phyloP scores from a whole-genome alignment of 2,329 filamentous ascomycete species.

The Penicillium freii region DNA sequence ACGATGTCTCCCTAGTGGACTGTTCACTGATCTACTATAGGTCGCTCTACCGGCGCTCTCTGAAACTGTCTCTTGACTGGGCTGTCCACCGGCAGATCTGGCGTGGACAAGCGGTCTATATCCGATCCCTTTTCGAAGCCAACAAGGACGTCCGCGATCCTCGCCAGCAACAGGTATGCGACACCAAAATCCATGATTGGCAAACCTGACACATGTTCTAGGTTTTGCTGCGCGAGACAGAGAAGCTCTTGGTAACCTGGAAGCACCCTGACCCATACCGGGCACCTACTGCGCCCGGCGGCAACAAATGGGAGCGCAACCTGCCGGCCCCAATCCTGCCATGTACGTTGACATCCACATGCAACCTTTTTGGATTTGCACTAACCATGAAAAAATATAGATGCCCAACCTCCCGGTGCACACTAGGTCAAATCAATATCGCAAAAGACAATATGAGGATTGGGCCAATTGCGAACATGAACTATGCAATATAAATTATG shows the following conservation, averaged over 20 bases:
- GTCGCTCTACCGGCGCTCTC: conserved; percentile 80
- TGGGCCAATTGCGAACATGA: neutral
- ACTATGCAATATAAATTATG: neutral
- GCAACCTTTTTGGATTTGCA: neutral
- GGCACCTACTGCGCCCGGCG: conserved; percentile 87
- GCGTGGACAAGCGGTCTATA: conserved; percentile 94
- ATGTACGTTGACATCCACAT: conserved; percentile 58
- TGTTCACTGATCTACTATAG: conserved; percentile 43
- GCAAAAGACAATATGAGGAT: neutral
- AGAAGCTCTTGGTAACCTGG: conserved; percentile 85
- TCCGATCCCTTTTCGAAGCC: conserved; percentile 90
- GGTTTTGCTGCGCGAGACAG: conserved; percentile 82
- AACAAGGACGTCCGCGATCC: conserved; percentile 83
- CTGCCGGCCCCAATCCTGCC: conserved; percentile 75
- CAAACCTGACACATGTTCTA: conserved; percentile 40
- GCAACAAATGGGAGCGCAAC: conserved; percentile 96
- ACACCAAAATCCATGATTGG: neutral
- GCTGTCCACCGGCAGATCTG: conserved; percentile 87
- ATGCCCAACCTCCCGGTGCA: conserved; percentile 26
- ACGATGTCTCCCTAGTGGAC: conserved; percentile 3
- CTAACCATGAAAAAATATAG: conserved; percentile 13
- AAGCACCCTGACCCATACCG: conserved; percentile 96
- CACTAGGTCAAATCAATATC: conserved; percentile 19
- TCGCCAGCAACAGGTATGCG: conserved; percentile 75
- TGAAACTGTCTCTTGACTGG: conserved; percentile 96